Conservation (phyloP, 495 filamentous ascomycete species). For the Tuber borchii region DNA sequence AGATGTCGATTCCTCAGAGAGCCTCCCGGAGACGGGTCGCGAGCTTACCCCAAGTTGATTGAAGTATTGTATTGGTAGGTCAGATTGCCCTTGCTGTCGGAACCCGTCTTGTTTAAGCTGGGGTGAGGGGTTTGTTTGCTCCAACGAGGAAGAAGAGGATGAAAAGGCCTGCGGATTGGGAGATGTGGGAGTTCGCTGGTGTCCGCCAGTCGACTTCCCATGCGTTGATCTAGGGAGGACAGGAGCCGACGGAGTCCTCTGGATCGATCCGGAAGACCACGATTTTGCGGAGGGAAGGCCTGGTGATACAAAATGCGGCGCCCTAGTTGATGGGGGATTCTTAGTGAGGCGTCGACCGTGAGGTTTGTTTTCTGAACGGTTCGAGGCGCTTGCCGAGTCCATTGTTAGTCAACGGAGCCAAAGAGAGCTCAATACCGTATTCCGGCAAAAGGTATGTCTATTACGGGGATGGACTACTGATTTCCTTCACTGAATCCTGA, state of each 20-base stretch:
- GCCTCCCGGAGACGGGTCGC: constrained; percentile 37
- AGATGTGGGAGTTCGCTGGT: constrained; percentile 42
- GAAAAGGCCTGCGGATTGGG: constrained; percentile 39
- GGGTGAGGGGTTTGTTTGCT: constrained; percentile 39
- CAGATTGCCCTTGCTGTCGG: constrained; percentile 22
- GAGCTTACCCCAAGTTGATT: constrained; percentile 29
- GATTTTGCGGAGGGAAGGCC: constrained; percentile 35
- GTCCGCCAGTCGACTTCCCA: constrained; percentile 28
- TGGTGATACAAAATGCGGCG: constrained; percentile 39
- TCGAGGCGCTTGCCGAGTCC: constrained; percentile 42
- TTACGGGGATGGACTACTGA: constrained; percentile 2
- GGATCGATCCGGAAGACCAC: constrained; percentile 40
- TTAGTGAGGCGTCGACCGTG: constrained; percentile 41
- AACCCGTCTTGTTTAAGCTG: constrained; percentile 38
- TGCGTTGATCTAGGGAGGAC: constrained; percentile 39
- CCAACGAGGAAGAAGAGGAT: constrained; percentile 40
- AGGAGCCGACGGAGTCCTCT: constrained; percentile 41
- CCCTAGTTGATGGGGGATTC: constrained; percentile 33
- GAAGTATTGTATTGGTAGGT: constrained; percentile 25
- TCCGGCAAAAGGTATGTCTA: neutral
- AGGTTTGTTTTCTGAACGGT: constrained; percentile 40
- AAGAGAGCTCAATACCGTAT: constrained; percentile 26
- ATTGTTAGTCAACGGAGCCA: constrained; percentile 39
- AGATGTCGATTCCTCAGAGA: constrained; percentile 39
- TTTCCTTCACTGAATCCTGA: neutral